A percentile compares a stretch with the other conserved stretches of the same genome.
Evolutionary conservation across 305 asterid species (phyloP).

Genomic region (Solanum hybrid): DNA sequence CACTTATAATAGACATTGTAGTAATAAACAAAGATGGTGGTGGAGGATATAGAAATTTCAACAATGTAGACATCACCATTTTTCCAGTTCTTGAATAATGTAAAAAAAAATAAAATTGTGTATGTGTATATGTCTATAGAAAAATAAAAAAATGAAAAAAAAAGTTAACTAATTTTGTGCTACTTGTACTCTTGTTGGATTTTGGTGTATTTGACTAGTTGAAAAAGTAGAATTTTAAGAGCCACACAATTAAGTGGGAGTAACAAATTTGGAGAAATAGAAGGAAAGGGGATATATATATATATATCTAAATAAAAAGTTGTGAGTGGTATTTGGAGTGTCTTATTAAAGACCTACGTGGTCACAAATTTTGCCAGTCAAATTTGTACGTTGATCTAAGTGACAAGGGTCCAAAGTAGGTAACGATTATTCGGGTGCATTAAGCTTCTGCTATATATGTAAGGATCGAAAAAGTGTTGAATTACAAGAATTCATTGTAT

Average conservation of each 20-base stretch:
- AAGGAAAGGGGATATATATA: neutral
- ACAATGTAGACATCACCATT: conserved; percentile 31
- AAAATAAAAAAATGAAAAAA: too few species aligned
- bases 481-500: too few species aligned
- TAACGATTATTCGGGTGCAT: neutral
- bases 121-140: neutral
- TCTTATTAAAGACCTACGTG: neutral
- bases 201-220: neutral
- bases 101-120: neutral
- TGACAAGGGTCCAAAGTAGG: neutral
- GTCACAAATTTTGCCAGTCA: neutral
- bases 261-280: neutral
- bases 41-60: conserved; percentile 40
- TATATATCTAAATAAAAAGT: neutral
- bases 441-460: neutral
- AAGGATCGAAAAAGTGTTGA: neutral
- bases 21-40: conserved; percentile 41
- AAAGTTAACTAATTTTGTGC: neutral
- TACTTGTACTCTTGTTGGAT: neutral
- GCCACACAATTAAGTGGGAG: neutral
- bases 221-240: neutral
- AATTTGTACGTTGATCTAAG: neutral
- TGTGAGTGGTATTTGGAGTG: neutral
- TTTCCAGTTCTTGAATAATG: neutral
- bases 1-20: conserved; percentile 43